These are phyloP conservation scores for Incumbomyces lentus DNA, from an alignment of 2,329 filamentous ascomycete species.

Conservation along the genomic window DNA sequence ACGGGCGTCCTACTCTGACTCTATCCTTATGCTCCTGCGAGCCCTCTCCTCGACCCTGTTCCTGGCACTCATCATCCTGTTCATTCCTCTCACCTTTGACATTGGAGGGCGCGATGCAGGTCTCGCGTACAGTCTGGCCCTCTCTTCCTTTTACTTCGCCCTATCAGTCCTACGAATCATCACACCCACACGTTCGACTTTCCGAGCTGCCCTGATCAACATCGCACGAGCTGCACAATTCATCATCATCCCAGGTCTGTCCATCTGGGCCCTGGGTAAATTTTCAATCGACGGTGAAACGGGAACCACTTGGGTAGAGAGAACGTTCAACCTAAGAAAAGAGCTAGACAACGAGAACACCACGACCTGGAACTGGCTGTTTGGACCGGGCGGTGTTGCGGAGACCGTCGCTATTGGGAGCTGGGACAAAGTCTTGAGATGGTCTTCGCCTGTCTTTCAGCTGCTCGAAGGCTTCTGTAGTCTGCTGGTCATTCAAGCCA, in stretches of 20 bases:
- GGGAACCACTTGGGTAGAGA: constrained; percentile 66
- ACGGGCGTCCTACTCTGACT: not conserved
- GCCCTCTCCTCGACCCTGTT: constrained; percentile 73
- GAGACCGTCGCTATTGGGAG: constrained; percentile 70
- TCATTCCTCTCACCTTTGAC: constrained; percentile 94
- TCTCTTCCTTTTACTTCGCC: constrained; percentile 83
- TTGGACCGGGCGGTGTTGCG: constrained; percentile 72
- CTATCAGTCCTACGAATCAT: constrained; percentile 71
- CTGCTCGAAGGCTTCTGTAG: constrained; percentile 94
- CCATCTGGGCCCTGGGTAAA: constrained; percentile 92
- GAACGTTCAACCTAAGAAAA: constrained; percentile 60
- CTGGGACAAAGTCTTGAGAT: constrained; percentile 81
- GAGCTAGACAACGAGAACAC: constrained; percentile 38
- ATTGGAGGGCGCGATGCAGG: constrained; percentile 91
- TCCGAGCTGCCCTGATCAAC: constrained; percentile 61
- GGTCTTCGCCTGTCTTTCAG: constrained; percentile 91
- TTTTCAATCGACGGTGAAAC: constrained; percentile 82
- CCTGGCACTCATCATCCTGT: constrained; percentile 84
- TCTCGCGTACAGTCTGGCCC: constrained; percentile 79
- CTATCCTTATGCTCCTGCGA: constrained; percentile 38
- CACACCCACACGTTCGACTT: constrained; percentile 66
- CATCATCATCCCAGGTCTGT: constrained; percentile 70
- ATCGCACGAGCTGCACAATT: constrained; percentile 70
- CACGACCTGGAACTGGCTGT: constrained; percentile 73
- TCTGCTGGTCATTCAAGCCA: constrained; percentile 85